Percentiles rank a stretch among this genome's conserved stretches.
Evolutionary conservation across 306 rosid species (phyloP).

Genomic region (barrel medic (Medicago truncatula)): DNA sequence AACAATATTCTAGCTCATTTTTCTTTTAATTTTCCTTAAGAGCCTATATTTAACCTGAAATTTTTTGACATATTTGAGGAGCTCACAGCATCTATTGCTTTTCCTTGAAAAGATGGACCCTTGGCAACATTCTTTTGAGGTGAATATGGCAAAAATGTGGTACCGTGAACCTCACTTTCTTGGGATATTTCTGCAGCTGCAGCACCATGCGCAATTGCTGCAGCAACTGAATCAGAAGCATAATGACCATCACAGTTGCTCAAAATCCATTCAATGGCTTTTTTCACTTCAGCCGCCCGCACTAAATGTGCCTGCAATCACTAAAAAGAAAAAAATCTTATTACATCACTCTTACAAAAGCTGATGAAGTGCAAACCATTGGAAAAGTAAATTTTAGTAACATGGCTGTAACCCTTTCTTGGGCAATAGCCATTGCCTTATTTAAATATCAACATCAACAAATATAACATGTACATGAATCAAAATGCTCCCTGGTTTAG

Average conservation of each 20-base stretch:
- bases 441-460: too few relatives aligned
- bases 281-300: conserved; percentile 97
- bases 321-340: conserved; percentile 82
- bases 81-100: conserved; percentile 68
- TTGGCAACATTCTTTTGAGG: conserved; percentile 59
- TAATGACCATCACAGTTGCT: conserved; percentile 89
- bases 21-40: background rate
- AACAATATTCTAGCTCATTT: conserved; percentile 1
- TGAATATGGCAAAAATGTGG: conserved; percentile 54
- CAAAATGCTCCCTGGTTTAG: conserved; percentile 5
- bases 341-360: conserved; percentile 66
- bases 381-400: conserved; percentile 24
- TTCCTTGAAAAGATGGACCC: conserved; percentile 69
- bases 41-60: conserved; percentile 73
- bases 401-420: conserved; percentile 26
- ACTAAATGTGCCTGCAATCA: conserved; percentile 99
- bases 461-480: conserved; percentile 6
- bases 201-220: conserved; percentile 90
- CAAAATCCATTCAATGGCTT: conserved; percentile 95
- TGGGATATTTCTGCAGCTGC: conserved; percentile 73
- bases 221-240: conserved; percentile 94
- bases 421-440: too few relatives aligned
- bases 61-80: conserved; percentile 84
- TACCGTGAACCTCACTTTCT: conserved; percentile 61
- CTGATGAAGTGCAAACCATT: conserved; percentile 24